Conservation (phyloP, 768 basidiomycete species). For the Kwoniella dejecticola region DNA sequence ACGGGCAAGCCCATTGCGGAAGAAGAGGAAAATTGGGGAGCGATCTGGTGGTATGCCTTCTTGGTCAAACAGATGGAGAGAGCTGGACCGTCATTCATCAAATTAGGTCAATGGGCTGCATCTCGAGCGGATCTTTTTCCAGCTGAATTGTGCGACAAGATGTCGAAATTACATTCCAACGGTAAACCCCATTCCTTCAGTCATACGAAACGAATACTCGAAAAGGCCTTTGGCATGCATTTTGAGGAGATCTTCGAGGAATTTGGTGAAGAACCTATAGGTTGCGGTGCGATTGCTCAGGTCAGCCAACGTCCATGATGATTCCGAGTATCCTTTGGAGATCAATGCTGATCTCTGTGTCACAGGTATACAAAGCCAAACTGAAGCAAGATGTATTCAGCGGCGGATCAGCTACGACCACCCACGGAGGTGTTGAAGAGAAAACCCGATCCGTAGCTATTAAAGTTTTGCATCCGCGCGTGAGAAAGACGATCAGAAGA, state of each 20-base stretch:
- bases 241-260: slow-evolving; percentile 89
- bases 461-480: slow-evolving; percentile 90
- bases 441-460: slow-evolving; percentile 79
- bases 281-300: slow-evolving; percentile 98
- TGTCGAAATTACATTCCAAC: slow-evolving; percentile 85
- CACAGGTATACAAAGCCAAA: slow-evolving; percentile 82
- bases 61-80: slow-evolving; percentile 86
- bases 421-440: slow-evolving; percentile 54
- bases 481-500: slow-evolving; percentile 75
- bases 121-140: slow-evolving; percentile 94
- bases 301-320: slow-evolving; percentile 47
- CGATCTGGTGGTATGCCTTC: slow-evolving; percentile 95
- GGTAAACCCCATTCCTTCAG: slow-evolving; percentile 75
- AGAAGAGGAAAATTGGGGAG: slow-evolving; percentile 83
- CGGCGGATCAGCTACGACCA: slow-evolving; percentile 73
- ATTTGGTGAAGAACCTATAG: slow-evolving; percentile 83
- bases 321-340: neutral
- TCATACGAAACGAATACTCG: slow-evolving; percentile 79
- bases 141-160: slow-evolving; percentile 73
- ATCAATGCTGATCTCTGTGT: neutral
- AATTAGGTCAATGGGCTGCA: slow-evolving; percentile 99
- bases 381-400: slow-evolving; percentile 75
- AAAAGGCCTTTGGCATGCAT: slow-evolving; percentile 75
- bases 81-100: slow-evolving; percentile 96
- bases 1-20: slow-evolving; percentile 54